phyloP scores from a whole-genome alignment of 257 asterid genomes.

The Solanum tarapatanum region DNA sequence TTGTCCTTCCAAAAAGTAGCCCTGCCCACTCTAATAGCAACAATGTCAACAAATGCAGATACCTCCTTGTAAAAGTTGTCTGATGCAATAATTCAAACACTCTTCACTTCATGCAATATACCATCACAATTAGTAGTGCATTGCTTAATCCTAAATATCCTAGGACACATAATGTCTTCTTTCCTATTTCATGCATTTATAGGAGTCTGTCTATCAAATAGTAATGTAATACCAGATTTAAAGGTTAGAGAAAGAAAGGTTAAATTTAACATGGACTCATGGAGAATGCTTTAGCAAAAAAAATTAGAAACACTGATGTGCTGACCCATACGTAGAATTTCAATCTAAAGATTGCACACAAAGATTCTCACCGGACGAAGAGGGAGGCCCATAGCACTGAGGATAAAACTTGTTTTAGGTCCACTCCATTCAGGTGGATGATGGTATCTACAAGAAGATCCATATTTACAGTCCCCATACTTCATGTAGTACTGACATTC shows the following conservation, averaged over 20 bases:
- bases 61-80: background rate
- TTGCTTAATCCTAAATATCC: background rate
- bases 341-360: background rate
- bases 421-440: slow-evolving; percentile 73
- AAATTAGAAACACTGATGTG: background rate
- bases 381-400: slow-evolving; percentile 84
- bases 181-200: background rate
- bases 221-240: background rate
- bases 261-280: background rate
- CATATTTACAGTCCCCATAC: slow-evolving; percentile 84
- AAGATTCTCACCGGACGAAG: slow-evolving; percentile 66
- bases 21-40: background rate
- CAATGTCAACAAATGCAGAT: background rate
- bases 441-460: slow-evolving; percentile 79
- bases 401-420: slow-evolving; percentile 37
- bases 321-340: background rate
- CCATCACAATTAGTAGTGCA: background rate
- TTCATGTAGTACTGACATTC: slow-evolving; percentile 77
- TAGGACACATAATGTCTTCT: background rate
- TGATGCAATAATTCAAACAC: background rate
- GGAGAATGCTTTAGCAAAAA: background rate
- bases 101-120: background rate
- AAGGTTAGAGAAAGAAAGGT: background rate
- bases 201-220: background rate
- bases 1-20: background rate